These are phyloP conservation scores for Choiromyces venosus DNA, from an alignment of 495 filamentous ascomycete genomes.

Conservation along the genomic window DNA sequence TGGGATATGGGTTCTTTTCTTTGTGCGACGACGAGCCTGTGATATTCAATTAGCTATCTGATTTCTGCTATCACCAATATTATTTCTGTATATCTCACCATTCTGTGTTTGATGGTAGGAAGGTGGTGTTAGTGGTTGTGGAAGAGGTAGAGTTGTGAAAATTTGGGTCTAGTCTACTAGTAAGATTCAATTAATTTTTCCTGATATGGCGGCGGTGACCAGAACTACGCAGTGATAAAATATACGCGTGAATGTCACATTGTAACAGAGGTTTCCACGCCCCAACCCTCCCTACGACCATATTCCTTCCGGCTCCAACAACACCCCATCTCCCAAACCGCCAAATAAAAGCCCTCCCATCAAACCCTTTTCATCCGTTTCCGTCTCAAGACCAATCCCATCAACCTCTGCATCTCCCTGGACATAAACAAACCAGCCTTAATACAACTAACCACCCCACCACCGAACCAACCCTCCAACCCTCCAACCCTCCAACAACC, in stretches of 20 bases:
- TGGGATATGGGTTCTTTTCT: constrained; percentile 77
- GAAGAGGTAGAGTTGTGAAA: constrained; percentile 4
- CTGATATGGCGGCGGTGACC: constrained; percentile 24
- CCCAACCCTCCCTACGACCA: constrained; percentile 2
- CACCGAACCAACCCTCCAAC: not conserved
- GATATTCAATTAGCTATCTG: constrained; percentile 47
- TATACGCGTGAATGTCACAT: constrained; percentile 11
- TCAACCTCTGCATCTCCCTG: constrained; percentile 20
- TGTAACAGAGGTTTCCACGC: not conserved
- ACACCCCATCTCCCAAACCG: constrained; percentile 2
- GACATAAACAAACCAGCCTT: not conserved
- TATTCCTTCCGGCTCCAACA: constrained; percentile 3
- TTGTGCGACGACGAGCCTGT: constrained; percentile 69
- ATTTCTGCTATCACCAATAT: not conserved
- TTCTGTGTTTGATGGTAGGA: not conserved
- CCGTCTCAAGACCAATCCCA: constrained; percentile 1
- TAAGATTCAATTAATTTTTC: constrained; percentile 19
- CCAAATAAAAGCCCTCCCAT: not conserved
- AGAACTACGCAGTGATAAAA: constrained; percentile 20
- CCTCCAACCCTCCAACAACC: constrained; percentile 33
- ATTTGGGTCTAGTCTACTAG: constrained; percentile 11
- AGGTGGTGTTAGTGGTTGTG: not conserved
- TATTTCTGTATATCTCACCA: not conserved
- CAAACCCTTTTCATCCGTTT: constrained; percentile 1
- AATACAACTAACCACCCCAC: constrained; percentile 5